A percentile compares a stretch with the other conserved stretches of the same genome.
Conservation (phyloP, 441 rosid genomes). For the Croton setiger region DNA sequence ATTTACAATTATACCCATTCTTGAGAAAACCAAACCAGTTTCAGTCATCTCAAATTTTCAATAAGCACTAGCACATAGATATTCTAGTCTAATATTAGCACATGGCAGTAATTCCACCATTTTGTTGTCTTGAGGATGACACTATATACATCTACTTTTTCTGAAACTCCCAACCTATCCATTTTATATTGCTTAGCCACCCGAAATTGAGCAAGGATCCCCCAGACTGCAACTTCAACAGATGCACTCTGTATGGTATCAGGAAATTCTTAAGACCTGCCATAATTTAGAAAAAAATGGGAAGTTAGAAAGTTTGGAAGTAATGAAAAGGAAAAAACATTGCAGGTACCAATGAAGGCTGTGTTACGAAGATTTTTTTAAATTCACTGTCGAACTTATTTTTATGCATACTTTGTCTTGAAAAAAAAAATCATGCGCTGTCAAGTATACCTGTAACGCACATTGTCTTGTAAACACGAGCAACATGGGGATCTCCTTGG, state of each 20-base stretch:
- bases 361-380: too few species aligned
- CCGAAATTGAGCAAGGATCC: constrained; percentile 54
- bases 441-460: constrained; percentile 61
- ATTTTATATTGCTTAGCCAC: constrained; percentile 55
- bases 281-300: constrained; percentile 16
- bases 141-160: constrained; percentile 37
- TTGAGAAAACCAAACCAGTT: neutral
- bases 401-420: too few species aligned
- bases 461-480: constrained; percentile 76
- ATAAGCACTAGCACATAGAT: neutral
- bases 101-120: neutral
- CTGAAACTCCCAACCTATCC: constrained; percentile 52
- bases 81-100: neutral
- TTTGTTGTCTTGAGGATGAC: neutral
- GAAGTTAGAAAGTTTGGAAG: neutral
- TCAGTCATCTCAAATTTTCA: constrained; percentile 7
- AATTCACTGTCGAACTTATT: too few species aligned
- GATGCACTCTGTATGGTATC: constrained; percentile 77
- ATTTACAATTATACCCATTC: constrained; percentile 26
- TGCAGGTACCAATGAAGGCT: too few species aligned
- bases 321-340: neutral
- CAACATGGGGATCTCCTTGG: constrained; percentile 58
- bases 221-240: constrained; percentile 50
- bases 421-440: constrained; percentile 1
- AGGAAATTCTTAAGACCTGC: constrained; percentile 70